Base-by-base conservation (phyloP, 352 stramenopile genomes). In the Pythium aquatile region DNA sequence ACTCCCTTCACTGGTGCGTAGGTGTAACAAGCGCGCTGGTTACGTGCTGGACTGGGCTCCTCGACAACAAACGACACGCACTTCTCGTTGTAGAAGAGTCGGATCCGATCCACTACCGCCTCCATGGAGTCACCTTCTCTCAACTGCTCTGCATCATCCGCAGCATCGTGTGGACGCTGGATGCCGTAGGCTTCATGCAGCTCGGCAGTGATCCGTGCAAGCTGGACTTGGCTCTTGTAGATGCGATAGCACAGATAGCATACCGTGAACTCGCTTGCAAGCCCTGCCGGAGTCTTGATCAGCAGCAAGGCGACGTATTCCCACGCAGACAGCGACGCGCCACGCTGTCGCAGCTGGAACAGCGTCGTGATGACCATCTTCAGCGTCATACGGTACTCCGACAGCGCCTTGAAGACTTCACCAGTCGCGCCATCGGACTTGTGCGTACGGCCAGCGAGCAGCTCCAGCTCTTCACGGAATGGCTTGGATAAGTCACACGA, bases 281-380 rank as follows among this genome's bases (percentile, higher is more conserved):
- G 65, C 1, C 70, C 68, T 1, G 72, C 40, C 6, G 72, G 72
- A 0, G 74, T 70, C 7, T 83, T 85, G 0, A 66, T 61, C 0
- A 85, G 66, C 3, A 68, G 60, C n/a, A 74, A 70, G 4, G 88
- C 69, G 0, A 79, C 78, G n/a, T 55, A 67, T 58, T 94, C 84
- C 86, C 86, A 94, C 16, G 69, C 60, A 0, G 69, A 35, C 0
- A 93, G 61, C n/a, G 66, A 56, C 4, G 87, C 63, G 2, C 79
- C 86, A 7, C 86, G 82, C 47, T 93, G 82, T 6, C 83, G 77
- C 39, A 92, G 70, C 14, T 81, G 65, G 40, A 79, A 88, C 6
- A 94, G 77, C 26, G 83, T 91, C 3, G 89, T 75, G 5, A 83
- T 57, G 1, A 77, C 83, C 84, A 93, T 94, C 8, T 88, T 92